Percentiles rank a stretch among this genome's conserved stretches.
Evolutionary conservation across 2,329 filamentous ascomycete genomes (phyloP).

Genomic region (Ophiostoma sp.): DNA sequence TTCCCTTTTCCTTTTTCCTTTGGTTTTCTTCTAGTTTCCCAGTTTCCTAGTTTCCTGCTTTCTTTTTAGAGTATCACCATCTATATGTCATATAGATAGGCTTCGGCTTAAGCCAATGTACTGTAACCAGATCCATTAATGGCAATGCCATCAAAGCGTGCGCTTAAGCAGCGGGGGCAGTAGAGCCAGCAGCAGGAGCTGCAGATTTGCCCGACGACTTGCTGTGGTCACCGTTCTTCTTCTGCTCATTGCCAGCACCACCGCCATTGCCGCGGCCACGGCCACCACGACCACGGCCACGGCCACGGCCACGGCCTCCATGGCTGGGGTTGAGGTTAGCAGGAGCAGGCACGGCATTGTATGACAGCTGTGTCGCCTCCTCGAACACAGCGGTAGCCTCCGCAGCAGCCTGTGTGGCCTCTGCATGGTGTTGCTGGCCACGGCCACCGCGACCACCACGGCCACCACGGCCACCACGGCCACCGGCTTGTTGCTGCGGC

Average conservation of each 20-base stretch:
- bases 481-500: slow-evolving; percentile 21
- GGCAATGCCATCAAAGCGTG: too few relatives aligned
- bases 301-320: slow-evolving; percentile 35
- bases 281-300: slow-evolving; percentile 37
- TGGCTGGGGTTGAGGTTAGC: slow-evolving; percentile 46
- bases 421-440: slow-evolving; percentile 1
- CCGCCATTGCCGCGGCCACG: slow-evolving; percentile 38
- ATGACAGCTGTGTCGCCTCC: slow-evolving; percentile 36
- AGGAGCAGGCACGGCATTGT: slow-evolving; percentile 57
- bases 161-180: not conserved
- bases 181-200: not conserved
- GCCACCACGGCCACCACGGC: slow-evolving; percentile 16
- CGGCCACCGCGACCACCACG: slow-evolving; percentile 18
- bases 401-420: not conserved
- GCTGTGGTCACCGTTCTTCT: slow-evolving; percentile 19
- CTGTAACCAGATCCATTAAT: too few relatives aligned
- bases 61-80: too few relatives aligned
- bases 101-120: too few relatives aligned
- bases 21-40: not conserved
- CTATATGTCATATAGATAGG: too few relatives aligned
- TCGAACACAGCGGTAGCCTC: slow-evolving; percentile 26
- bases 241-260: slow-evolving; percentile 5
- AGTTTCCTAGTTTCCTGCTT: too few relatives aligned
- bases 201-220: not conserved
- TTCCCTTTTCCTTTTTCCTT: slow-evolving; percentile 8